Conservation (phyloP, 441 rosid species). For the Pelargonium fulgidum region DNA sequence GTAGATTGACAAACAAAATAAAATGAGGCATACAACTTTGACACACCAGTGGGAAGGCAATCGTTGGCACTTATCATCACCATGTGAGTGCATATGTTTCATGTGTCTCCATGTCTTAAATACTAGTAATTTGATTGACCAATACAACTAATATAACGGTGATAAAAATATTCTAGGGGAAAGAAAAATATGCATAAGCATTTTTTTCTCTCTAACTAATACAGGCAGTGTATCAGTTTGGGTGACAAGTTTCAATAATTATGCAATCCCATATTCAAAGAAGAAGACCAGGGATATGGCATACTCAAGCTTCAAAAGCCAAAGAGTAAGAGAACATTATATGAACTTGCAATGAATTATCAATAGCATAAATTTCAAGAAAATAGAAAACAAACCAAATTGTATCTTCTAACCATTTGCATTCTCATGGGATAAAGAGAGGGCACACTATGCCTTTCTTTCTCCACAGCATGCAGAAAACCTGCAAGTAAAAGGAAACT, state of each 20-base stretch:
- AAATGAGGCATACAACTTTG: neutral
- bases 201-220: neutral
- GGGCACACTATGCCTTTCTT: neutral
- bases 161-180: too few relatives aligned
- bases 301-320: neutral
- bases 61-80: neutral
- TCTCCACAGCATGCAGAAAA: slow-evolving; percentile 13
- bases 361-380: slow-evolving; percentile 4
- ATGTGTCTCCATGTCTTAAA: slow-evolving; percentile 4
- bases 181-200: neutral
- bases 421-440: neutral
- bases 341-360: slow-evolving; percentile 8
- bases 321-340: neutral
- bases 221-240: neutral
- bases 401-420: neutral
- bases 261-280: neutral
- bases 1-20: neutral
- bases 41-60: neutral
- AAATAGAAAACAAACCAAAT: neutral
- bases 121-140: slow-evolving; percentile 13
- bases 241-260: neutral
- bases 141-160: slow-evolving; percentile 4
- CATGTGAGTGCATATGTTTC: slow-evolving; percentile 6
- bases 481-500: slow-evolving; percentile 13
- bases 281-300: neutral